phyloP scores from a whole-genome alignment of 2,329 filamentous ascomycete genomes.

The Sphaerostilbella broomeana region DNA sequence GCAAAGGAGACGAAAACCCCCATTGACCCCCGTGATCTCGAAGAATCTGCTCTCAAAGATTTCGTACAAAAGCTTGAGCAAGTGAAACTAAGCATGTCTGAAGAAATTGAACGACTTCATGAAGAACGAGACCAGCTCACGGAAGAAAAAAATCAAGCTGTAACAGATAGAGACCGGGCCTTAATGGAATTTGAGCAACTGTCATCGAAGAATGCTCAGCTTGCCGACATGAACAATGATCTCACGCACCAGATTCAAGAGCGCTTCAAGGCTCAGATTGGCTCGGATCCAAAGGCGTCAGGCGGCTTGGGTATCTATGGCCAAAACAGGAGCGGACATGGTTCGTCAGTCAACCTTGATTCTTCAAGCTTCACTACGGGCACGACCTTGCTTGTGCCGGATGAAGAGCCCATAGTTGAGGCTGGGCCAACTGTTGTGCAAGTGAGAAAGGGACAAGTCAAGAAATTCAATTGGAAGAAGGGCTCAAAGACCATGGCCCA shows the following conservation, averaged over 20 bases:
- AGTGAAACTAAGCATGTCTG: slow-evolving; percentile 53
- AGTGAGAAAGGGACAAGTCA: slow-evolving; percentile 86
- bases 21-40: slow-evolving; percentile 73
- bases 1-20: slow-evolving; percentile 78
- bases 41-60: slow-evolving; percentile 85
- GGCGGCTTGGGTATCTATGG: slow-evolving; percentile 54
- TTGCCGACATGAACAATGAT: slow-evolving; percentile 92
- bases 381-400: slow-evolving; percentile 52
- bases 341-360: slow-evolving; percentile 46
- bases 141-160: slow-evolving; percentile 76
- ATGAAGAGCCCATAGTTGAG: slow-evolving; percentile 61
- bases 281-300: slow-evolving; percentile 40
- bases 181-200: slow-evolving; percentile 94
- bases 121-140: slow-evolving; percentile 72
- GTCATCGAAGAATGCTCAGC: slow-evolving; percentile 87
- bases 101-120: slow-evolving; percentile 53
- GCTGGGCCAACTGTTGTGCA: slow-evolving; percentile 88
- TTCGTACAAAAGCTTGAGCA: slow-evolving; percentile 69
- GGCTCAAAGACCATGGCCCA: slow-evolving; percentile 90
- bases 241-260: slow-evolving; percentile 91
- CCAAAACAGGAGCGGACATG: slow-evolving; percentile 44
- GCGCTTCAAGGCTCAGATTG: slow-evolving; percentile 75
- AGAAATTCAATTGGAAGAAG: slow-evolving; percentile 99
- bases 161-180: slow-evolving; percentile 83
- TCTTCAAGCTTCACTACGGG: slow-evolving; percentile 48